Evolutionary conservation across 306 rosid genomes (phyloP).

Genomic region (Pueraria montana): DNA sequence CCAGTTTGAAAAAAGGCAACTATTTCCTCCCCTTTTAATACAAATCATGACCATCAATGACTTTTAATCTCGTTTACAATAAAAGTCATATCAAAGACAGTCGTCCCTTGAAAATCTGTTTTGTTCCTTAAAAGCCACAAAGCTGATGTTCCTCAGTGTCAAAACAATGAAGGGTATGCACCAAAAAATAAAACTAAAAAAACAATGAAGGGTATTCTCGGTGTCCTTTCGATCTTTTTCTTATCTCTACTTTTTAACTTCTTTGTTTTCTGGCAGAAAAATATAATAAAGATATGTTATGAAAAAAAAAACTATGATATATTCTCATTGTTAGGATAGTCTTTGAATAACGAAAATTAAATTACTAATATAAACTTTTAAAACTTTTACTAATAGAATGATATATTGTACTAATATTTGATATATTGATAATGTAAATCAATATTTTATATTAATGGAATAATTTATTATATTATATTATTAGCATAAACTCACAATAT

Average conservation of each 20-base stretch:
- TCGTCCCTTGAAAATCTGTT: not conserved
- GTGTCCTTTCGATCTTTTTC: not conserved
- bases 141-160: not conserved
- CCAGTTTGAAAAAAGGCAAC: not conserved
- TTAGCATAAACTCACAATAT: too few relatives aligned
- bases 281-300: not conserved
- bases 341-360: not conserved
- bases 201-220: not conserved
- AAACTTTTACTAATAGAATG: not conserved
- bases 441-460: not conserved
- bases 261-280: not conserved
- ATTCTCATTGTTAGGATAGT: not conserved
- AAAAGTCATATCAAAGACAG: not conserved
- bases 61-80: not conserved
- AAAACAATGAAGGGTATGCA: too few relatives aligned
- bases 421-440: not conserved
- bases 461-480: not conserved
- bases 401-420: not conserved
- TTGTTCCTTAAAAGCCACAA: not conserved
- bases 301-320: not conserved
- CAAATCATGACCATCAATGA: constrained; percentile 1
- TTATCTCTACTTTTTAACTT: not conserved
- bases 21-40: not conserved
- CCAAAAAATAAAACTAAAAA: too few relatives aligned
- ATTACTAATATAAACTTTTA: not conserved